phyloP scores from a whole-genome alignment of 116 monocot genomes.

The Trichopus zeylanicus region DNA sequence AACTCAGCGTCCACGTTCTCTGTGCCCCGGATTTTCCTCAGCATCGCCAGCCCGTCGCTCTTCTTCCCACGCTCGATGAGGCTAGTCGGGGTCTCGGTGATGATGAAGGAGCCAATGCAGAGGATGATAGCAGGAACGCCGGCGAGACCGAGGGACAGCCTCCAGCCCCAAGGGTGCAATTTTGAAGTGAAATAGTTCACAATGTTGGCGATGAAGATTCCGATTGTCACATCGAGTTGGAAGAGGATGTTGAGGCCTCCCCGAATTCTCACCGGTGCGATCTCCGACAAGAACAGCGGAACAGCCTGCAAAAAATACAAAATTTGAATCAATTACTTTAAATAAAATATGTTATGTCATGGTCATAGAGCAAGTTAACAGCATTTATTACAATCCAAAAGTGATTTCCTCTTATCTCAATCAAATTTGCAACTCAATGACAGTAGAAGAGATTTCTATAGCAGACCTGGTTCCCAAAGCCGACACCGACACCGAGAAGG shows the following conservation, averaged over 20 bases:
- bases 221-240: slow-evolving; percentile 42
- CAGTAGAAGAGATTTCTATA: not conserved
- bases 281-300: slow-evolving; percentile 46
- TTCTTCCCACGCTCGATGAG: slow-evolving; percentile 45
- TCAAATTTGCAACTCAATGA: not conserved
- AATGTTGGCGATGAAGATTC: slow-evolving; percentile 38
- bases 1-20: slow-evolving; percentile 39
- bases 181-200: slow-evolving; percentile 31
- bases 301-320: slow-evolving; percentile 22
- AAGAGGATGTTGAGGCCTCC: slow-evolving; percentile 50
- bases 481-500: not conserved
- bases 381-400: too few species aligned
- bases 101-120: slow-evolving; percentile 41
- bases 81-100: slow-evolving; percentile 73
- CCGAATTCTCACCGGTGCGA: slow-evolving; percentile 28
- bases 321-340: not conserved
- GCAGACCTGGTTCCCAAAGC: slow-evolving; percentile 1
- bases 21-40: slow-evolving; percentile 45
- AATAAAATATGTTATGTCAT: too few species aligned
- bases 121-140: slow-evolving; percentile 49
- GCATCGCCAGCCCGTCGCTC: slow-evolving; percentile 25
- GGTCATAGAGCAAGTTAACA: too few species aligned
- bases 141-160: slow-evolving; percentile 53
- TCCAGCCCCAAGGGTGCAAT: slow-evolving; percentile 58
- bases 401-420: too few species aligned